These are phyloP conservation scores for Eucalyptus camaldulensis DNA, from an alignment of 345 rosid genomes.

Conservation along the genomic window DNA sequence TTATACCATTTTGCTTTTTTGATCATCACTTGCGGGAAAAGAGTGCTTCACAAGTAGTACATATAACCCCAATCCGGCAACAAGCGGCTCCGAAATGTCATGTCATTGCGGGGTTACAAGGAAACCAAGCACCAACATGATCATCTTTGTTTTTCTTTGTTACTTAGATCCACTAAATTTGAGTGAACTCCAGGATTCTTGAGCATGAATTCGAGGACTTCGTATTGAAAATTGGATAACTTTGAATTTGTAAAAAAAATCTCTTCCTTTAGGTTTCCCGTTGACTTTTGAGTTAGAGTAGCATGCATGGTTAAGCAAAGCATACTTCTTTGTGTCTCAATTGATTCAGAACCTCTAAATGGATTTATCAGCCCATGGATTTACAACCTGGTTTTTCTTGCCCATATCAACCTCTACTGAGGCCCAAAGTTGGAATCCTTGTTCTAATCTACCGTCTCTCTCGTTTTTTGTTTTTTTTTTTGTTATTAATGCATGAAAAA, in stretches of 20 bases:
- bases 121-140: background rate
- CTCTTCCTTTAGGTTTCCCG: background rate
- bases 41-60: background rate
- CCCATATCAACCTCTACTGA: background rate
- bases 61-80: background rate
- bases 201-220: background rate
- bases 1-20: background rate
- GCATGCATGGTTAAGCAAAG: background rate
- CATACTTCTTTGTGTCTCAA: background rate
- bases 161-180: background rate
- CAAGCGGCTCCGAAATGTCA: background rate
- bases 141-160: background rate
- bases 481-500: background rate
- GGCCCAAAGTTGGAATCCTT: background rate
- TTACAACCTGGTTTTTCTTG: background rate
- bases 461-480: accelerated
- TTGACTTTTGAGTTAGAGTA: background rate
- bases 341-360: background rate
- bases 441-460: background rate
- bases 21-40: background rate
- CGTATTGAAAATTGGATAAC: background rate
- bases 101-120: background rate
- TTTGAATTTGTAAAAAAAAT: background rate
- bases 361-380: background rate
- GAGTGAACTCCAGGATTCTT: background rate